Evolutionary conservation across 805 yeast species (phyloP).

Genomic region (Teunomyces funiuensis): DNA sequence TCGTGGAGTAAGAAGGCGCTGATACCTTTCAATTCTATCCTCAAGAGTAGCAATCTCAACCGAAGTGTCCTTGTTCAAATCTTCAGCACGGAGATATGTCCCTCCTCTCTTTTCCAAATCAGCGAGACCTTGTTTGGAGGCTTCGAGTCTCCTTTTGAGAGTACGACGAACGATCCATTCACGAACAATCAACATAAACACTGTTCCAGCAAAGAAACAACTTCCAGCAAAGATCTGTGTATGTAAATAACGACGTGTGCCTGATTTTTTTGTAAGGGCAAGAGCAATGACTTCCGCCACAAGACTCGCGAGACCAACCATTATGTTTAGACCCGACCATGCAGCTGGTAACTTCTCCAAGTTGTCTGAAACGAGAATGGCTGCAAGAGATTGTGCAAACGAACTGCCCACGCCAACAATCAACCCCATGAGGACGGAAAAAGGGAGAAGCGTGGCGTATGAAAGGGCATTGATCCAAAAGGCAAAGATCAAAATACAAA

Average conservation of each 20-base stretch:
- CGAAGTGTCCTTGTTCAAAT: background rate
- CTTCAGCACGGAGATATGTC: background rate
- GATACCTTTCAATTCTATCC: constrained; percentile 6
- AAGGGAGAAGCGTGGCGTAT: constrained; percentile 31
- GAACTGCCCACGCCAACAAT: constrained; percentile 31
- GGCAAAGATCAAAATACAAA: constrained; percentile 29
- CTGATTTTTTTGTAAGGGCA: constrained; percentile 26
- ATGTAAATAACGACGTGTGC: constrained; percentile 49
- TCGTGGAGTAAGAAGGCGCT: background rate
- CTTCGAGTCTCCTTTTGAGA: constrained; percentile 3
- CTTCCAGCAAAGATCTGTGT: constrained; percentile 62
- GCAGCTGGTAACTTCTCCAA: constrained; percentile 33
- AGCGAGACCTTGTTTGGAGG: background rate
- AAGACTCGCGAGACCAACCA: constrained; percentile 33
- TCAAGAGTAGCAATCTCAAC: background rate
- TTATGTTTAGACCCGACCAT: constrained; percentile 41
- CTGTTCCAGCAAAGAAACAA: constrained; percentile 41
- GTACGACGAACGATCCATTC: constrained; percentile 48
- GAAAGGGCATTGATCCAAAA: constrained; percentile 40
- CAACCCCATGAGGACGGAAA: constrained; percentile 29
- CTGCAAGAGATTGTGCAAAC: constrained; percentile 16
- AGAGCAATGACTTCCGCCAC: constrained; percentile 58
- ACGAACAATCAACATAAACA: constrained; percentile 48
- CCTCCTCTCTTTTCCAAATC: background rate
- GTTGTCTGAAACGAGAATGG: constrained; percentile 9